Evolutionary conservation across 257 asterid genomes (phyloP).

Genomic region (Rhazya stricta): DNA sequence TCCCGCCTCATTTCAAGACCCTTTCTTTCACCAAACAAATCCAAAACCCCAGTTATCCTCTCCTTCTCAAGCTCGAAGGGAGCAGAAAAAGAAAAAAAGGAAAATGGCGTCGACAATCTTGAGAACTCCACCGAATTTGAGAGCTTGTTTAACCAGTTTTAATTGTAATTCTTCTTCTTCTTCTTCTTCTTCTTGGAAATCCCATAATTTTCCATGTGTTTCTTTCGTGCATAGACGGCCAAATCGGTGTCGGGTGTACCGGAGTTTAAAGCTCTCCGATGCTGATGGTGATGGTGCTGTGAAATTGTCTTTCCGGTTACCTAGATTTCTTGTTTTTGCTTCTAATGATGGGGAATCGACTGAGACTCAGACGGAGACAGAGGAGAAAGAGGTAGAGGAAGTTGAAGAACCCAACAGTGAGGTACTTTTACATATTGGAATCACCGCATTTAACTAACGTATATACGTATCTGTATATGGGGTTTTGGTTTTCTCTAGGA

Average conservation of each 20-base stretch:
- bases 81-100: neutral
- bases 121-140: neutral
- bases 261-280: conserved; percentile 2
- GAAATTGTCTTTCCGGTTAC: conserved; percentile 28
- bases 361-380: conserved; percentile 43
- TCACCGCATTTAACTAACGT: neutral
- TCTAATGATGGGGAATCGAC: conserved; percentile 38
- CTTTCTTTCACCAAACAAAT: conserved; percentile 5
- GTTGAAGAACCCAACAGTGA: conserved; percentile 36
- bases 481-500: neutral
- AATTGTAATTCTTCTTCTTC: conserved; percentile 11
- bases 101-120: conserved; percentile 2
- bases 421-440: conserved; percentile 25
- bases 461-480: neutral
- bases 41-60: conserved; percentile 6
- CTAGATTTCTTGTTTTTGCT: conserved; percentile 30
- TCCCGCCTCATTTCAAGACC: neutral
- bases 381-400: conserved; percentile 30
- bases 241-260: conserved; percentile 26
- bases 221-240: conserved; percentile 24
- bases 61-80: neutral
- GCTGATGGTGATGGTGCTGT: conserved; percentile 18
- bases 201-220: conserved; percentile 21
- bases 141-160: neutral
- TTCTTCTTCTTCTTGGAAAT: conserved; percentile 17